Percentiles rank a stretch among this genome's conserved stretches.
Evolutionary conservation across 108 stramenopile genomes (phyloP).

Genomic region (Schizochytrium sp.): DNA sequence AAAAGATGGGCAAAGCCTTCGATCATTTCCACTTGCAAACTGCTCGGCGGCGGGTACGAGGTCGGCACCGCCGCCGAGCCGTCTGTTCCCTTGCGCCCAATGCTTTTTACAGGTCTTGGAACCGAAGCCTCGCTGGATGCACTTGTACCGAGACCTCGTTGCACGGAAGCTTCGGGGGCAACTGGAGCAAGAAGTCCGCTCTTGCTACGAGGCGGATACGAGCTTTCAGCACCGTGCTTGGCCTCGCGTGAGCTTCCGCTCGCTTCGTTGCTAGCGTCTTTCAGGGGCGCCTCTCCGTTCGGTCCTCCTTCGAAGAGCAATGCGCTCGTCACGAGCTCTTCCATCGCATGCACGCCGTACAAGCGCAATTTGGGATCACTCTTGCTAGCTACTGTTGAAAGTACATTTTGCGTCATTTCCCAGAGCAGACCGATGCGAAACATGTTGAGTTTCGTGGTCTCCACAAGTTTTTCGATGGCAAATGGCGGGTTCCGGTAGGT

Average conservation of each 20-base stretch:
- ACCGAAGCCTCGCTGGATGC: not conserved
- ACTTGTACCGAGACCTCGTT: not conserved
- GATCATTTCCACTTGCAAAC: not conserved
- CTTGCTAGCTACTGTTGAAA: not conserved
- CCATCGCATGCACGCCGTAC: not conserved
- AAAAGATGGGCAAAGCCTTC: not conserved
- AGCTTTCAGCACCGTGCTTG: not conserved
- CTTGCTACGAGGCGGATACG: not conserved
- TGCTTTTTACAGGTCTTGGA: not conserved
- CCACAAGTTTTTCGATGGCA: slow-evolving; percentile 13
- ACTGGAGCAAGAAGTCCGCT: not conserved
- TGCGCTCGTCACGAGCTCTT: not conserved
- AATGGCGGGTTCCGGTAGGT: slow-evolving; percentile 18
- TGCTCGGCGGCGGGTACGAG: not conserved
- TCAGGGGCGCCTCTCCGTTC: not conserved
- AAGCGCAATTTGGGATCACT: not conserved
- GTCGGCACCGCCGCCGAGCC: not conserved
- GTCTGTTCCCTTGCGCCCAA: not conserved
- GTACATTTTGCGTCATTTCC: slow-evolving; percentile 17
- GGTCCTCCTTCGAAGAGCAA: not conserved
- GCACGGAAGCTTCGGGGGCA: not conserved
- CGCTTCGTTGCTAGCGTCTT: not conserved
- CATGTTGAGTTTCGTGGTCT: not conserved
- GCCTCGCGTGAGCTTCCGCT: not conserved
- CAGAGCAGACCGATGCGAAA: slow-evolving; percentile 1